These are phyloP conservation scores for Xylariaceae sp. DNA, from an alignment of 2,329 filamentous ascomycete genomes.

Conservation along the genomic window DNA sequence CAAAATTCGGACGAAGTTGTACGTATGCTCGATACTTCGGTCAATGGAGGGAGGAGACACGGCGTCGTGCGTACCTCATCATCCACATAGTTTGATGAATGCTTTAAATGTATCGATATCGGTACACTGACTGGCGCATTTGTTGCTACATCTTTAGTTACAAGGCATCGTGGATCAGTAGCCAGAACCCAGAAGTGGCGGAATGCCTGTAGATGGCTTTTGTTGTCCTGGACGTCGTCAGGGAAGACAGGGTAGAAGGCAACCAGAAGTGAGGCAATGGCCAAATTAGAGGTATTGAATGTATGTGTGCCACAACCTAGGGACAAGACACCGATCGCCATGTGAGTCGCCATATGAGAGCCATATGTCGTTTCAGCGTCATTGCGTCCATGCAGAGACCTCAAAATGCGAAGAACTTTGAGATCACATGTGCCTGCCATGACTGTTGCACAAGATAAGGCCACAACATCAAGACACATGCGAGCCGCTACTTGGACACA, in stretches of 20 bases:
- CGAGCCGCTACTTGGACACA: conserved; percentile 81
- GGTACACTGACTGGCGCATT: conserved; percentile 78
- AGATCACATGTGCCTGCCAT: conserved; percentile 97
- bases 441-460: conserved; percentile 81
- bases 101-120: conserved; percentile 67
- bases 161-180: conserved; percentile 84
- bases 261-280: conserved; percentile 83
- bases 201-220: conserved; percentile 93
- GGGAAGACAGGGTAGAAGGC: conserved; percentile 96
- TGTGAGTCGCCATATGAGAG: conserved; percentile 89
- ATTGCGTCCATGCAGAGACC: conserved; percentile 85
- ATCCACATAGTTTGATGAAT: conserved; percentile 24
- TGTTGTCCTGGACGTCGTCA: conserved; percentile 87
- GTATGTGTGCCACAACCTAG: conserved; percentile 92
- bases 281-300: conserved; percentile 85
- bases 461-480: conserved; percentile 89
- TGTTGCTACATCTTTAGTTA: conserved; percentile 86
- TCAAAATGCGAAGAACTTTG: conserved; percentile 80
- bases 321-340: conserved; percentile 90
- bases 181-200: conserved; percentile 97
- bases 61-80: conserved; percentile 57
- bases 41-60: conserved; percentile 68
- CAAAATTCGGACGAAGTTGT: conserved; percentile 73
- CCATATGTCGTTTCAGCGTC: conserved; percentile 87
- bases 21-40: conserved; percentile 63